These are phyloP conservation scores for Astragalus membranaceus DNA, from an alignment of 306 rosid genomes.

Conservation along the genomic window DNA sequence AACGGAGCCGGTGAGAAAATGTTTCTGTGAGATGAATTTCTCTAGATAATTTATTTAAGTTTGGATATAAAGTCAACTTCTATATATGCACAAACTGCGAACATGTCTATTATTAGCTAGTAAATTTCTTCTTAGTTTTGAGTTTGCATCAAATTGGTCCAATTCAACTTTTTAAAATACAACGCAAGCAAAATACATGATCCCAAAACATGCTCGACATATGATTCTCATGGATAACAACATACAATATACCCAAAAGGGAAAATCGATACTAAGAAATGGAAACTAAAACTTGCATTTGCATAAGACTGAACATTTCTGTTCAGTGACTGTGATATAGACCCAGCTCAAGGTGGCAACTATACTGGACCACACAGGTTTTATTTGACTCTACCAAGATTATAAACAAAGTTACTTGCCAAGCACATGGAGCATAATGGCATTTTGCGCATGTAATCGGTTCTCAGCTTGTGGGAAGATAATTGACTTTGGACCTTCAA, in stretches of 20 bases:
- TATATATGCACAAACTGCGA: background rate
- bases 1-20: background rate
- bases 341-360: no score
- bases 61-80: background rate
- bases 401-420: constrained; percentile 34
- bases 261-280: background rate
- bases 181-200: background rate
- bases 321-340: background rate
- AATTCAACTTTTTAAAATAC: background rate
- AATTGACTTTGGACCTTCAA: constrained; percentile 78
- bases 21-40: background rate
- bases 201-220: background rate
- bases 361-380: background rate
- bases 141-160: background rate
- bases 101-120: background rate
- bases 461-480: constrained; percentile 92
- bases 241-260: background rate
- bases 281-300: background rate
- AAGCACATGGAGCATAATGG: constrained; percentile 77
- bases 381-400: background rate
- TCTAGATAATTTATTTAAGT: background rate
- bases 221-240: background rate
- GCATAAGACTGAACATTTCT: background rate
- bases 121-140: background rate
- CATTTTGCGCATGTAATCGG: constrained; percentile 88